These are phyloP conservation scores for Pyrenophora teres DNA, from an alignment of 2,329 filamentous ascomycete genomes.

Conservation along the genomic window DNA sequence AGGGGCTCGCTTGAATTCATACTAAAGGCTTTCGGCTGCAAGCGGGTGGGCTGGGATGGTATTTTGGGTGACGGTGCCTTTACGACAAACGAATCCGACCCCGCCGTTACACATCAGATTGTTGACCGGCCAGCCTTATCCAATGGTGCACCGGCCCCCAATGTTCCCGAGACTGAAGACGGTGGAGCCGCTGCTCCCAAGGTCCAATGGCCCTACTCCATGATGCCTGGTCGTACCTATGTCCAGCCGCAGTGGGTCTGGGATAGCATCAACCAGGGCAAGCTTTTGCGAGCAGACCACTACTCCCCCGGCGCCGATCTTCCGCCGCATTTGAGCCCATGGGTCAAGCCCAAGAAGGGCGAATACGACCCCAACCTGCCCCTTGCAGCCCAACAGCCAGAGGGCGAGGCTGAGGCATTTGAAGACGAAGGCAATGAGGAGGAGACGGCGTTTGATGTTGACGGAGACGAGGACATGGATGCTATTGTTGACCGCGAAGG, in stretches of 20 bases:
- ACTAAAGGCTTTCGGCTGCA: slow-evolving; percentile 91
- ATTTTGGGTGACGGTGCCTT: slow-evolving; percentile 90
- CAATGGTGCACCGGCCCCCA: slow-evolving; percentile 47
- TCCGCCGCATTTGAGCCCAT: slow-evolving; percentile 93
- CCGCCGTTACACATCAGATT: slow-evolving; percentile 92
- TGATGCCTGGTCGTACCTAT: slow-evolving; percentile 90
- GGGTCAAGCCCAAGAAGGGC: slow-evolving; percentile 84
- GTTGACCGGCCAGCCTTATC: slow-evolving; percentile 82
- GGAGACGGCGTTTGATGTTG: slow-evolving; percentile 46
- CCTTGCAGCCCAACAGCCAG: slow-evolving; percentile 84
- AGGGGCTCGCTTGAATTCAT: slow-evolving; percentile 90
- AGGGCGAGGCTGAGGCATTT: slow-evolving; percentile 77
- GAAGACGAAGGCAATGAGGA: slow-evolving; percentile 58
- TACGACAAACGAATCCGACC: slow-evolving; percentile 85
- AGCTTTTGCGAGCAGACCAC: slow-evolving; percentile 81
- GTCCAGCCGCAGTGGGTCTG: slow-evolving; percentile 98
- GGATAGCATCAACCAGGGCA: slow-evolving; percentile 93
- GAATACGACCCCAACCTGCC: slow-evolving; percentile 89
- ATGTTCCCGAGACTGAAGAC: slow-evolving; percentile 59
- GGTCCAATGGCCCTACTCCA: slow-evolving; percentile 62
- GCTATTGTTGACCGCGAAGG: slow-evolving; percentile 47
- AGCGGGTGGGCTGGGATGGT: slow-evolving; percentile 91
- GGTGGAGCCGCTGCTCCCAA: slow-evolving; percentile 52
- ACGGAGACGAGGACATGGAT: slow-evolving; percentile 42
- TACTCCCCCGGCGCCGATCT: slow-evolving; percentile 90